Evolutionary conservation across 1,284 basidiomycete genomes (phyloP), one percentile per base, ranked within the genome.

Genomic region (Cerrena zonata): DNA sequence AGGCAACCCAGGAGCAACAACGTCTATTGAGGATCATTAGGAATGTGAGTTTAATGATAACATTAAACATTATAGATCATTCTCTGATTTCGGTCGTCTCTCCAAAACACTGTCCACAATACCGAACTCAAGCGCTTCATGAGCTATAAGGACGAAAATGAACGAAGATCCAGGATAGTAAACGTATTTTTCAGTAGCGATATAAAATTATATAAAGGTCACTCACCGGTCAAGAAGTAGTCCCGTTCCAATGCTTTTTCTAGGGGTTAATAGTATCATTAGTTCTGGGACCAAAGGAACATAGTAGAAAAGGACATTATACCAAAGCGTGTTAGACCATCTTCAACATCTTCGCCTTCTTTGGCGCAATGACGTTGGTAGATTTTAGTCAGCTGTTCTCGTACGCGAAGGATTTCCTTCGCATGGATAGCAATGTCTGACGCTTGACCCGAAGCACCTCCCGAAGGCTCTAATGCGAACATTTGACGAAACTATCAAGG

Each of bases 341-440:
- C 76, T 43, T 75, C 77, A 49, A 78, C 71, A 48, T 66, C 75
- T 68, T 95, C 92, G 37, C 74, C 82, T 27, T 76, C 72, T 57
- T 75, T 76, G 19, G 69, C 77, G 65, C 91, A 94, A 60, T 91
- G 88, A 57, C 74, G 74, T 67, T 87, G 85, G 72, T 94, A 94
- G 61, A 95, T 92, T 52, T 78, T 76, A 18, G 91, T 95, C 52
- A 94, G 73, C 12, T 86, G 69, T 54, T 88, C 78, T 39, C 92
- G 80, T 53, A 94, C 84, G 34, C 92, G 83, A 30, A 96, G 76
- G 59, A 96, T 96, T 71, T 96, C 92, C 65, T 88, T 89, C 1
- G 93, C 93, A 61, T 94, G 91, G 53, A 96, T 93, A 13, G 91
- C 91, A 56, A 96, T 94, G 70, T 96, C 93, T 40, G 87, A 87